Conservation (phyloP, 2,329 filamentous ascomycete species). For the Beauveria medogensis region DNA sequence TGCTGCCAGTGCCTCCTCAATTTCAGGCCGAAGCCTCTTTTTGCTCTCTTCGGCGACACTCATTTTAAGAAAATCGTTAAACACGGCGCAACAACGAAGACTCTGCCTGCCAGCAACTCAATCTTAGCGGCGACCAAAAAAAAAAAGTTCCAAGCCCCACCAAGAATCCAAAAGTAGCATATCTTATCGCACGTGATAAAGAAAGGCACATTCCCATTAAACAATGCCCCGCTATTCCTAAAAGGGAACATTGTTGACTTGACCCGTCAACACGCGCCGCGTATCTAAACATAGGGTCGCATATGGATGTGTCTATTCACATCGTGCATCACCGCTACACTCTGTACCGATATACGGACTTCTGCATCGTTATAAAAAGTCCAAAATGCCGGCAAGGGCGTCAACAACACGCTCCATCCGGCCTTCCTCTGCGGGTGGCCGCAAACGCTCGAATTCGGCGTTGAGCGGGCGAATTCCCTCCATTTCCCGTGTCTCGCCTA, state of each 20-base stretch:
- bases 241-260: conserved; percentile 27
- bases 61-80: conserved; percentile 17
- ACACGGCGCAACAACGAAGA: background rate
- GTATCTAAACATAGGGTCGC: conserved; percentile 12
- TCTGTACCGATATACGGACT: background rate
- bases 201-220: conserved; percentile 11
- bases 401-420: conserved; percentile 37
- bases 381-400: conserved; percentile 42
- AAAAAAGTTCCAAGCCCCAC: conserved; percentile 18
- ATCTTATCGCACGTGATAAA: conserved; percentile 29
- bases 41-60: conserved; percentile 23
- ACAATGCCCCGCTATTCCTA: conserved; percentile 18
- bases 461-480: conserved; percentile 35
- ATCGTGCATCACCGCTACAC: background rate
- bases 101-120: background rate
- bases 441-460: conserved; percentile 31
- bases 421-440: conserved; percentile 32
- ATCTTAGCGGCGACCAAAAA: conserved; percentile 13
- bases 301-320: background rate
- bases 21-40: conserved; percentile 27
- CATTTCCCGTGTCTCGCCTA: conserved; percentile 39
- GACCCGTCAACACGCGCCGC: conserved; percentile 7
- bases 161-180: background rate
- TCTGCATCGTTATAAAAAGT: background rate
- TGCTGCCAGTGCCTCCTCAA: conserved; percentile 24